Conservation (phyloP, 305 asterid genomes). For the Solanum hybrid region DNA sequence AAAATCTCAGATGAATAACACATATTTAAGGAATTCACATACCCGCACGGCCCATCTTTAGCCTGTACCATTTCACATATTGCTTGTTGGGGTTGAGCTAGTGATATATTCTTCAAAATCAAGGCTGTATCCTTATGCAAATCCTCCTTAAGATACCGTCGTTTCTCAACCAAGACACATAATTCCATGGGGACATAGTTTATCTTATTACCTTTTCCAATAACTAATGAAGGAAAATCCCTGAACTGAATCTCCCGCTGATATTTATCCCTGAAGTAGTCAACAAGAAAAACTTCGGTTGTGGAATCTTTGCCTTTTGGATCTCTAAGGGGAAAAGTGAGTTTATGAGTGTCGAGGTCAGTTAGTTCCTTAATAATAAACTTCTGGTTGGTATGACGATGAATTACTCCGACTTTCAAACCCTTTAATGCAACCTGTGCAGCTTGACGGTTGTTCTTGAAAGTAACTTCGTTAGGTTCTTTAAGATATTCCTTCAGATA, state of each 20-base stretch:
- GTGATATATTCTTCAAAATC: conserved; percentile 9
- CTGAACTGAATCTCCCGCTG: background rate
- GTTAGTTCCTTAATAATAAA: background rate
- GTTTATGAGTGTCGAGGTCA: background rate
- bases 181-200: conserved; percentile 52
- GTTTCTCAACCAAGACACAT: conserved; percentile 52
- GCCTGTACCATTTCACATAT: conserved; percentile 41
- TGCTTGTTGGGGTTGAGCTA: conserved; percentile 29
- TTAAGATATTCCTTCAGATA: conserved; percentile 30
- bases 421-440: conserved; percentile 35
- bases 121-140: conserved; percentile 2
- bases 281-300: background rate
- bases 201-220: conserved; percentile 31
- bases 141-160: conserved; percentile 37
- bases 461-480: conserved; percentile 18
- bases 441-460: background rate
- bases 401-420: conserved; percentile 23
- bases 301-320: background rate
- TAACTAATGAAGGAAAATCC: conserved; percentile 8
- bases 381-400: conserved; percentile 3
- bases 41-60: conserved; percentile 64
- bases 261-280: conserved; percentile 11
- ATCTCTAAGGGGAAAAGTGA: background rate
- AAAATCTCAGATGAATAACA: background rate
- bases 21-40: conserved; percentile 2